These are phyloP conservation scores for Gentiana straminea DNA, from an alignment of 257 asterid genomes.

Conservation along the genomic window DNA sequence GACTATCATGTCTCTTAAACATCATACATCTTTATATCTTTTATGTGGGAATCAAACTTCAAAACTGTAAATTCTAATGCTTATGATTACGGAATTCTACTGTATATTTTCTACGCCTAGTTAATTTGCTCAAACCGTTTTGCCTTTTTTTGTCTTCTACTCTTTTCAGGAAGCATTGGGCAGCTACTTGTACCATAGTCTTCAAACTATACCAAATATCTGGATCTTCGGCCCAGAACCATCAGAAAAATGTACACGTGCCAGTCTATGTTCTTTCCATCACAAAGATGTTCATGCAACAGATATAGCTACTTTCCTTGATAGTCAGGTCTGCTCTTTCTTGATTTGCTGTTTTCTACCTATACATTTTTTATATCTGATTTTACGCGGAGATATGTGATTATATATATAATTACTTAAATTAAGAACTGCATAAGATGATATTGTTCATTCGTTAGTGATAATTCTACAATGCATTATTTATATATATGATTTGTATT, in stretches of 20 bases:
- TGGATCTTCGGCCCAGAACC: slow-evolving; percentile 84
- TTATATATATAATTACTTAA: no score
- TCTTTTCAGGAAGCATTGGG: slow-evolving; percentile 56
- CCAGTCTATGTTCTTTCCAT: slow-evolving; percentile 87
- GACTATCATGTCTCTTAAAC: no score
- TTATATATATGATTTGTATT: no score
- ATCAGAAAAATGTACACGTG: slow-evolving; percentile 48
- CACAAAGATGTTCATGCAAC: slow-evolving; percentile 79
- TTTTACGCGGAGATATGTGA: no score
- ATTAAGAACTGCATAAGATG: no score
- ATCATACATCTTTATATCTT: no score
- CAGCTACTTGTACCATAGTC: slow-evolving; percentile 46
- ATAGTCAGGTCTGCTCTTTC: slow-evolving; percentile 50
- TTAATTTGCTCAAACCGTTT: background rate
- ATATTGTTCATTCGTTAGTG: no score
- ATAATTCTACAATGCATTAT: no score
- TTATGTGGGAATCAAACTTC: no score
- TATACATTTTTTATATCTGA: no score
- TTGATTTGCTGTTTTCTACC: background rate
- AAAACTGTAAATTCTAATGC: no score
- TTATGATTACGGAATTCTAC: no score
- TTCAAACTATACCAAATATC: slow-evolving; percentile 42
- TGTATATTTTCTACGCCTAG: background rate
- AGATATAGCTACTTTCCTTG: slow-evolving; percentile 77
- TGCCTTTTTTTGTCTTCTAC: background rate